Conservation (phyloP, 139 green algal genomes). For the Coccomyxa sp. region DNA sequence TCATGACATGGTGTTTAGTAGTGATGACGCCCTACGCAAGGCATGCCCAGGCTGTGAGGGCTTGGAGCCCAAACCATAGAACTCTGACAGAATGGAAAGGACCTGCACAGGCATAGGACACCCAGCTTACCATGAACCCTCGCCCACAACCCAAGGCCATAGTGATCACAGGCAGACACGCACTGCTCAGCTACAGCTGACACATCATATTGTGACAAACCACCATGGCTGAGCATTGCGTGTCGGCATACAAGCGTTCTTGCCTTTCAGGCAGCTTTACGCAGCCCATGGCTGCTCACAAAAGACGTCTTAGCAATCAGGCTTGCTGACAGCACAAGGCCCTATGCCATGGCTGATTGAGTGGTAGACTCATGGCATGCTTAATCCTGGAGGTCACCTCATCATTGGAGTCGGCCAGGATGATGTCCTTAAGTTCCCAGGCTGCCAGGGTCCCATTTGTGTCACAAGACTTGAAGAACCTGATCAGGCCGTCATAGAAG, state of each 20-base stretch:
- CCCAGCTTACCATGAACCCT: not conserved
- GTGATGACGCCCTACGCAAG: not conserved
- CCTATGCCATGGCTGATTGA: not conserved
- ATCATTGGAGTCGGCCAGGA: conserved; percentile 44
- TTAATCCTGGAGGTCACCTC: conserved; percentile 36
- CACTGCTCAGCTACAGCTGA: not conserved
- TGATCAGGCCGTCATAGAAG: conserved; percentile 49
- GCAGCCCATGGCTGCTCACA: no score
- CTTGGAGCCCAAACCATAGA: conserved; percentile 26
- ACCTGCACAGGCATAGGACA: conserved; percentile 8
- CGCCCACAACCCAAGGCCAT: not conserved
- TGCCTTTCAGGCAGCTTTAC: no score
- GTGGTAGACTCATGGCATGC: not conserved
- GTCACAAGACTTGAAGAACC: conserved; percentile 41
- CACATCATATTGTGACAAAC: no score
- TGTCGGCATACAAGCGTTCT: no score
- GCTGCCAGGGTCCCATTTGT: conserved; percentile 31
- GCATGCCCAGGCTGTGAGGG: not conserved
- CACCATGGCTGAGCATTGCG: no score
- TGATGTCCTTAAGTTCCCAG: conserved; percentile 40
- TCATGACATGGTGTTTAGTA: no score
- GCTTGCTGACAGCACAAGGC: no score
- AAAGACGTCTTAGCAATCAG: no score
- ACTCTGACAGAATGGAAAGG: conserved; percentile 36
- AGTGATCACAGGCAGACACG: not conserved